Percentiles rank a stretch among this genome's conserved stretches.
Evolutionary conservation across 2,329 filamentous ascomycete species (phyloP).

Genomic region (Alternaria longipes): DNA sequence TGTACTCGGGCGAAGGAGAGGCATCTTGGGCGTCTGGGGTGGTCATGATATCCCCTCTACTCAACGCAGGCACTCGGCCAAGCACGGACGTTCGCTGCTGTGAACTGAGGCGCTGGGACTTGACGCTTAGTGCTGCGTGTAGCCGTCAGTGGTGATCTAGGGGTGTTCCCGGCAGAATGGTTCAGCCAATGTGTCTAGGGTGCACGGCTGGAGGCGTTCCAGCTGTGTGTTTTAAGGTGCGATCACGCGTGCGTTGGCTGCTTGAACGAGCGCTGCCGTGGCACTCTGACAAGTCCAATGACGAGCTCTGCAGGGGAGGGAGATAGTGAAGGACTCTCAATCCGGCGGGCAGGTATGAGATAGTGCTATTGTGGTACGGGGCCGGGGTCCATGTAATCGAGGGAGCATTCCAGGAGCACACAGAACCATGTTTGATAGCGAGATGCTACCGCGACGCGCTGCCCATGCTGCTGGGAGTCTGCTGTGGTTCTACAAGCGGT

Average conservation of each 20-base stretch:
- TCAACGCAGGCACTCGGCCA: constrained; percentile 34
- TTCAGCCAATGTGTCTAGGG: constrained; percentile 48
- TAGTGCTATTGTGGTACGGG: constrained; percentile 49
- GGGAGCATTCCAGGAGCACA: constrained; percentile 45
- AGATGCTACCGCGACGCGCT: constrained; percentile 43
- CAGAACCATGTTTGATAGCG: constrained; percentile 44
- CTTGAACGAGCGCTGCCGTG: constrained; percentile 49
- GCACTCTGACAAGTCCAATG: constrained; percentile 44
- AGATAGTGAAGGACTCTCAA: constrained; percentile 34
- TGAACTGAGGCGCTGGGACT: constrained; percentile 45
- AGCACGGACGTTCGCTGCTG: constrained; percentile 45
- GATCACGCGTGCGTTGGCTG: constrained; percentile 54
- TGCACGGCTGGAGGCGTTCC: constrained; percentile 48
- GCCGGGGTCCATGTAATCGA: constrained; percentile 50
- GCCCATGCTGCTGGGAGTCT: constrained; percentile 46
- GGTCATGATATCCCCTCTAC: constrained; percentile 57
- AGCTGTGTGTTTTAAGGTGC: constrained; percentile 53
- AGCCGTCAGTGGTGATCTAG: constrained; percentile 51
- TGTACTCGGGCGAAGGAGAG: constrained; percentile 59
- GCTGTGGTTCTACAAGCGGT: constrained; percentile 16
- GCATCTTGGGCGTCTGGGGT: constrained; percentile 59
- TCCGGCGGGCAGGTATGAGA: constrained; percentile 53
- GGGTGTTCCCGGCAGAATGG: constrained; percentile 46
- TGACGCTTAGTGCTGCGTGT: constrained; percentile 54
- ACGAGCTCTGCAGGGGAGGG: constrained; percentile 29